Base-by-base conservation (phyloP, 371 early-diverging fungal species). In the Rhizomucor pusillus region DNA sequence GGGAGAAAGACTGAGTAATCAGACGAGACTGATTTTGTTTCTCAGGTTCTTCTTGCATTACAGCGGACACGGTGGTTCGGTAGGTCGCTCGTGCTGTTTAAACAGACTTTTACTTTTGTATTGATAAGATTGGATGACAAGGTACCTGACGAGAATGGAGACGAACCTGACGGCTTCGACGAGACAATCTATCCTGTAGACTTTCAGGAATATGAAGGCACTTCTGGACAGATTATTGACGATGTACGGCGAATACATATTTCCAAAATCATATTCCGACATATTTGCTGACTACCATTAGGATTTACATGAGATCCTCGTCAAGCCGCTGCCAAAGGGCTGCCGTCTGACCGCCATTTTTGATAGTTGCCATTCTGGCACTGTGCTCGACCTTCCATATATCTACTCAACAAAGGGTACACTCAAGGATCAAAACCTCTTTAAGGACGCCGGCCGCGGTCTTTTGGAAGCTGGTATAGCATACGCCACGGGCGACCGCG, bases 21-120 rank as follows among this genome's bases (percentile, higher is more conserved):
- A 9, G 11, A 12, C 10, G 10, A 10, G 40, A 0, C 10, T 18
- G 24, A 47, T 6, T 34, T 35, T 41, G 10, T 52, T 19, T n/a
- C 1, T 34, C 56, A 84, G 84, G n/a, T 82, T 88, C 70, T 88
- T 93, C 57, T 86, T 94, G 70, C 94, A 94, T 65, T 98, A 79
- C 69, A 89, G 89, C 57, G 97, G 97, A 11, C 97, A 97, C 71
- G 97, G 97, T 39, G 85, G 83, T 5, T 85, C 84, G 47, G 76
- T 67, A 25, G 50, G 53, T 20, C 6, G 10, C 4, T 20, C 19
- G 14, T 49, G 5, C 12, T 12, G 6, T 7, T n/a, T 12, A 35
- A 33, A 35, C 14, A 14, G 49, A 47, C 13, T 22, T 20, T 18
- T 47, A 12, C 22, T 7, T 25, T 22, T 5, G 47, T 13, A 40